Evolutionary conservation across 75 land plant genomes (phyloP), one percentile per base, ranked within the genome.

Genomic region (Ceratopteris richardii): DNA sequence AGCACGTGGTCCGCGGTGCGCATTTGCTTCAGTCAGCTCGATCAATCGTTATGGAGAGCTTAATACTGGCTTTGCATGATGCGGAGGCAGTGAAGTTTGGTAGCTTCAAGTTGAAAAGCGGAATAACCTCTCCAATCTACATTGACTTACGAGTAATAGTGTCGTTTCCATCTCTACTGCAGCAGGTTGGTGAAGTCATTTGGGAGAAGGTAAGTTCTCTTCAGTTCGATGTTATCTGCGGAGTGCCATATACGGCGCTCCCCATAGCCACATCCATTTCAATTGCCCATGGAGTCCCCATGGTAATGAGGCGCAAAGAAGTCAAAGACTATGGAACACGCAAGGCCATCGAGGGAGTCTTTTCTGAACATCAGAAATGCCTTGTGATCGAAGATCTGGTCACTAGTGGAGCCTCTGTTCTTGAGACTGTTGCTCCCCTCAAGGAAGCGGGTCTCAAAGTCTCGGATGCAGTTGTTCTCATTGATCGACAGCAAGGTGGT

Each of bases 261-360:
- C 98, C 98, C 48, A 86, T 90, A 61, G 91, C 98, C 62, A 82
- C 98, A 51, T 58, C 40, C 69, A 70, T 86, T 33, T 83, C 91
- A 27, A 64, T 83, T 40, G 12, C 51, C 44, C 58, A 57, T 41
- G 29, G 53, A 31, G 52, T 90, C 30, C 91, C 98, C 68, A 94
- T 94, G 98, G 74, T 94, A 55, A 90, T 94, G 98, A 73, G 96
- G 51, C 74, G 96, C 31, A 94, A 94, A 77, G 98, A 94, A 73
- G 78, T 90, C 57, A 94, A 94, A 75, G 83, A 74, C 29, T 90
- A 94, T 65, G 98, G 98, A 24, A 90, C 98, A 27, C 54, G 65
- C 29, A 83, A 83, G 65, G 62, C 87, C 51, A 86, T 94, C 62
- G 98, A 94, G 56, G 98, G 98, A 20, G 64, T 37, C 19, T 89